Base-by-base conservation (phyloP, 1,284 basidiomycete species). In the Naganishia sp. region DNA sequence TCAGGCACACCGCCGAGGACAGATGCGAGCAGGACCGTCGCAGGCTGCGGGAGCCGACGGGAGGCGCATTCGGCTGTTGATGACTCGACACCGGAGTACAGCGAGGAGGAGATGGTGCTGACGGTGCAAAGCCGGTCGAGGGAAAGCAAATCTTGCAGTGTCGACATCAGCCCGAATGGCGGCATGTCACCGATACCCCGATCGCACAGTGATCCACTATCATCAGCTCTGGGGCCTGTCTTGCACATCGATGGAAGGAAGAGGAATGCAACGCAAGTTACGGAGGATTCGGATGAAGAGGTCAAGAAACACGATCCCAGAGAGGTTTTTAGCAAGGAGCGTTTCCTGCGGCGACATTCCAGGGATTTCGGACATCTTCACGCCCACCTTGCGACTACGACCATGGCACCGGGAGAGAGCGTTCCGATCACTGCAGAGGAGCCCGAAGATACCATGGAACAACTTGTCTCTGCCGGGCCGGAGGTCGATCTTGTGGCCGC, bases 261-360 rank as follows among this genome's bases (percentile, higher is more conserved):
- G 3, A 18, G 4, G 17, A 1, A 2, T 32, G 10, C 6, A 17
- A 18, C 32, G 52, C n/a, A 39, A 10, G 21, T 39, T 13, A n/a
- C 52, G 23, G 57, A 66, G 42, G 58, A 32, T 43, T 62, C 50
- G 52, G 58, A 67, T 32, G 58, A 55, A 35, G 58, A 55, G 35
- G 46, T n/a, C 41, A 63, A 45, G 47, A 55, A 50, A 49, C 45
- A 54, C 46, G 60, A 62, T 31, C 57, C 58, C 18, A 49, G 56
- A n/a, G 52, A 50, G 32, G 52, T 63, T 9, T 63, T 63, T n/a
- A 46, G 42, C 49, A 63, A 63, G 42, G 61, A 63, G 46, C 50
- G 61, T 42, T 69, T 69, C 60, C 28, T 69, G 58, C 58, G 63
- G 13, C 66, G 68, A 10, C 68, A 69, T 58, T 67, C 66, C 11